Conservation (phyloP, 306 rosid species). For the Vigna angularis region DNA sequence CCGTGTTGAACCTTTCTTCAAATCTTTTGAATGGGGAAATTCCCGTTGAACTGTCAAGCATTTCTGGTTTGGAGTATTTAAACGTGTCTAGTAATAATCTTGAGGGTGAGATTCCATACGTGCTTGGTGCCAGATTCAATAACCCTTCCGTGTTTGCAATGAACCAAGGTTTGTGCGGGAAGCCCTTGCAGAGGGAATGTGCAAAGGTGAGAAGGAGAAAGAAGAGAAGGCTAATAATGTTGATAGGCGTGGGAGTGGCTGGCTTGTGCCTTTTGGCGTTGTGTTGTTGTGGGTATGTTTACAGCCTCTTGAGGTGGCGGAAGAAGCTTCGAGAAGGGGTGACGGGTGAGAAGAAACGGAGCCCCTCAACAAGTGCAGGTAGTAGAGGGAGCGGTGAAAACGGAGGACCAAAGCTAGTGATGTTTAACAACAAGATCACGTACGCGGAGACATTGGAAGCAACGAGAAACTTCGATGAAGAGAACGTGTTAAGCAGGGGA, state of each 20-base stretch:
- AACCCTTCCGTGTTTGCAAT: conserved; percentile 58
- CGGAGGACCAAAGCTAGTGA: conserved; percentile 81
- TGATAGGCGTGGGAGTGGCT: conserved; percentile 59
- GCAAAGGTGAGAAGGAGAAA: conserved; percentile 54
- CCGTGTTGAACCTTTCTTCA: conserved; percentile 64
- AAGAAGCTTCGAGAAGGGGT: conserved; percentile 71
- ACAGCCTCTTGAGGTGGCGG: conserved; percentile 82
- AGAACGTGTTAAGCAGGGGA: conserved; percentile 82
- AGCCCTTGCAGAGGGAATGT: conserved; percentile 70
- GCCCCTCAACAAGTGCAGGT: conserved; percentile 66
- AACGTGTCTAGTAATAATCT: conserved; percentile 71
- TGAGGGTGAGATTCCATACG: conserved; percentile 70
- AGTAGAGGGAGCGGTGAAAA: conserved; percentile 73
- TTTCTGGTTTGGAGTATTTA: conserved; percentile 58
- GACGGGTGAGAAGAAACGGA: conserved; percentile 72
- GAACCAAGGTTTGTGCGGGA: conserved; percentile 69
- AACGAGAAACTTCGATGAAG: conserved; percentile 87
- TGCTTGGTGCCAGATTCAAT: conserved; percentile 56
- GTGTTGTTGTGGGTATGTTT: conserved; percentile 76
- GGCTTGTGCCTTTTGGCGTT: conserved; percentile 65
- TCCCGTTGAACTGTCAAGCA: conserved; percentile 51
- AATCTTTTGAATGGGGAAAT: conserved; percentile 67
- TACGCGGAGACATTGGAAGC: conserved; percentile 82
- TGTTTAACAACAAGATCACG: conserved; percentile 79
- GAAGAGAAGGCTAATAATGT: conserved; percentile 63